phyloP scores from a whole-genome alignment of 495 filamentous ascomycete species.

The Penicillium turbatum region DNA sequence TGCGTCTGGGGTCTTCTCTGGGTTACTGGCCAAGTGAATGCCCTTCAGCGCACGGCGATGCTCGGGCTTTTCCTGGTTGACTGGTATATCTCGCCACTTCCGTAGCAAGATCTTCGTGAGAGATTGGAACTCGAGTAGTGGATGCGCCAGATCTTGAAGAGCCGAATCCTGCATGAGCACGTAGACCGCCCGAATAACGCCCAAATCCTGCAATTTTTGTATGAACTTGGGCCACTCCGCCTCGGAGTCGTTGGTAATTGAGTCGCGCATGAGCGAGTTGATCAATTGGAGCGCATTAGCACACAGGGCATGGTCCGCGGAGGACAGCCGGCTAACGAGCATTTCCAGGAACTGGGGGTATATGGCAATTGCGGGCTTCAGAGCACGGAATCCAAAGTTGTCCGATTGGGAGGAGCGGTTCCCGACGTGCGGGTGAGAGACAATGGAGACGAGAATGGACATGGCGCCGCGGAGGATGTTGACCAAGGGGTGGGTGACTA shows the following conservation, averaged over 20 bases:
- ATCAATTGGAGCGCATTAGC: slow-evolving; percentile 93
- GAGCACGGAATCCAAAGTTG: slow-evolving; percentile 76
- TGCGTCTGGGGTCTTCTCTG: slow-evolving; percentile 46
- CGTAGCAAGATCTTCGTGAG: slow-evolving; percentile 84
- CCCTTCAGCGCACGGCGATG: slow-evolving; percentile 84
- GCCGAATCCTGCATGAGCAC: slow-evolving; percentile 88
- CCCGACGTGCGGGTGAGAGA: slow-evolving; percentile 68
- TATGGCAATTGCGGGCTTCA: slow-evolving; percentile 86
- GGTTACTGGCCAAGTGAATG: slow-evolving; percentile 76
- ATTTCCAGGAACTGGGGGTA: slow-evolving; percentile 94
- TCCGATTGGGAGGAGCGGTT: slow-evolving; percentile 43
- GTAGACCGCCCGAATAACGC: slow-evolving; percentile 88
- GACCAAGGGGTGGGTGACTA: slow-evolving; percentile 92
- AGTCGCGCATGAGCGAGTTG: slow-evolving; percentile 91
- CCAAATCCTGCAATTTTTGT: slow-evolving; percentile 85
- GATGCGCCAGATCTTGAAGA: slow-evolving; percentile 89
- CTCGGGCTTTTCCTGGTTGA: slow-evolving; percentile 83
- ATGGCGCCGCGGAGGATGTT: slow-evolving; percentile 96
- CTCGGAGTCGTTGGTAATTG: slow-evolving; percentile 73
- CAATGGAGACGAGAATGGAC: slow-evolving; percentile 90
- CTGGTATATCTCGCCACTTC: slow-evolving; percentile 82
- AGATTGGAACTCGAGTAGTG: slow-evolving; percentile 87
- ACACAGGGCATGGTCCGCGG: slow-evolving; percentile 93
- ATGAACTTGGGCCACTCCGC: slow-evolving; percentile 93
- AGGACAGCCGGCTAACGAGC: slow-evolving; percentile 81